Base-by-base conservation (phyloP, 495 filamentous ascomycete species). In the Aspergillus conjunctus region DNA sequence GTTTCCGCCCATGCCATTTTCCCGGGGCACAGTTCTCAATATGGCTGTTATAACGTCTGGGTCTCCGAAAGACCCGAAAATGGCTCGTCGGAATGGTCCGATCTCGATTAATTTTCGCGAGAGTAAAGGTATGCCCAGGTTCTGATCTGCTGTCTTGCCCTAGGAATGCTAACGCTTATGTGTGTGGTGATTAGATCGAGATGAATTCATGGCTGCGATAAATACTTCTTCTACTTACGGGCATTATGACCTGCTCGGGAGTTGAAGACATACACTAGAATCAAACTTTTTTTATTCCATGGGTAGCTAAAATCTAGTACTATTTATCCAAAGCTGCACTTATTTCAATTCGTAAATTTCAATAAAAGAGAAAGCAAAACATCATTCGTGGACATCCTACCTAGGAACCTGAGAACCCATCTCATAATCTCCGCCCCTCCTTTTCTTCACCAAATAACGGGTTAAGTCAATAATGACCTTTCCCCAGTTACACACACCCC, bases 21-120 rank as follows among this genome's bases (percentile, higher is more conserved):
- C 59, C 12, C 59, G 73, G 30, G 76, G 76, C 9, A 70, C 58
- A 6, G 58, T 66, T n/a, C 56, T 78, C 4, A 74, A 78, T 53
- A 66, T 78, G 69, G 65, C 69, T 48, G 66, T 69, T 37, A 64
- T 78, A 14, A 58, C 67, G 15, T 67, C 76, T 6, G 68, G 66
- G 6, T 53, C 61, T 12, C 62, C 74, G 1, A 76, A 65, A 48
- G 64, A 64, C 7, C 66, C 63, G 1, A 67, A 50, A 32, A 56
- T 55, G 41, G 62, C 51, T 12, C 58, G 56, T 32, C 65, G 58
- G 14, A 68, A 56, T 33, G 73, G 71, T n/a, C 60, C 69, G n/a
- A 60, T 78, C 17, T 66, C 68, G 6, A 73, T 77, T 43, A 55
- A 45, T 17, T 78, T 77, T 60, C 59, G 65, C 17, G 65, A 45